These are phyloP conservation scores for Apiospora saccharicola DNA, from an alignment of 2,329 filamentous ascomycete genomes.

Conservation along the genomic window DNA sequence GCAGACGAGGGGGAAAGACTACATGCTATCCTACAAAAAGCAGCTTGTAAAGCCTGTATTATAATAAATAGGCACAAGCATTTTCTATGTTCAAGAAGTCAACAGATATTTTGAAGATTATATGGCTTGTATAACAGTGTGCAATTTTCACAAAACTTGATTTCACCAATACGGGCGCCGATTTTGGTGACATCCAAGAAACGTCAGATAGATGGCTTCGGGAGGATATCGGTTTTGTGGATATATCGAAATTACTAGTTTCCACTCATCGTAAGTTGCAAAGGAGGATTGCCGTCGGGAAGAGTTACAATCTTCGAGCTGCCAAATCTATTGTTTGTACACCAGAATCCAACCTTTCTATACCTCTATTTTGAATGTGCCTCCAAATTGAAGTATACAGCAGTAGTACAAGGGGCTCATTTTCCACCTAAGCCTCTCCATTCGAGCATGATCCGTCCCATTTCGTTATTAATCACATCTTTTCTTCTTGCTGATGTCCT, in stretches of 20 bases:
- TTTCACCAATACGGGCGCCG: not conserved
- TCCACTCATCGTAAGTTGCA: not conserved
- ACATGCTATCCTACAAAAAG: conserved; percentile 11
- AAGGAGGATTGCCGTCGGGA: not conserved
- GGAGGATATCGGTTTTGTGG: not conserved
- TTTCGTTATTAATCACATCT: not conserved
- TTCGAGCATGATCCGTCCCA: not conserved
- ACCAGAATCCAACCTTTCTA: not conserved
- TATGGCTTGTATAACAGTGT: not conserved
- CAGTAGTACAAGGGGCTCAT: not conserved
- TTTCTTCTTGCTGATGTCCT: not conserved
- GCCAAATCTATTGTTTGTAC: not conserved
- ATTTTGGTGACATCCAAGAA: not conserved
- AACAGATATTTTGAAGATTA: not conserved
- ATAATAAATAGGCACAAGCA: conserved; percentile 28
- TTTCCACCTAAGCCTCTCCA: not conserved
- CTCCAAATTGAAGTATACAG: not conserved
- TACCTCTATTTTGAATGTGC: not conserved
- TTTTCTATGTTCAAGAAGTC: conserved; percentile 6
- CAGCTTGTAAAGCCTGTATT: conserved; percentile 24
- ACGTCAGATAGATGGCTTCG: not conserved
- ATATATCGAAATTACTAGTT: not conserved
- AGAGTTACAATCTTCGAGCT: not conserved
- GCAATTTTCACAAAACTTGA: not conserved
- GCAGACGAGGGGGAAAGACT: conserved; percentile 12